Evolutionary conservation across 2,329 filamentous ascomycete species (phyloP).

Genomic region (Trichoderma sp.): DNA sequence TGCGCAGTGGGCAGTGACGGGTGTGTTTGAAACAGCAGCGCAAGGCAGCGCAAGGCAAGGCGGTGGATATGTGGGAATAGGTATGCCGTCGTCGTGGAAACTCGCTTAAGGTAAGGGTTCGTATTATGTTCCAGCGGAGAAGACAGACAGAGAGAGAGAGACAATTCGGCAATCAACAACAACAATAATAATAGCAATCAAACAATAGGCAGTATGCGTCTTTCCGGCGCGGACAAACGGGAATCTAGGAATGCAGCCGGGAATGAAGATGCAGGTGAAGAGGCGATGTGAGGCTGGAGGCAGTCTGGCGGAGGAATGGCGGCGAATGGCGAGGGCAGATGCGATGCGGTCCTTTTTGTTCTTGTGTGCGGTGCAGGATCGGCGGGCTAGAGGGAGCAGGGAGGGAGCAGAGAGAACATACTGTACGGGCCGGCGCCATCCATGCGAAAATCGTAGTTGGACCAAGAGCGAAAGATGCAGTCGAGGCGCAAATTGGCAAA

Average conservation of each 20-base stretch:
- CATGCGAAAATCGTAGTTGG: not conserved
- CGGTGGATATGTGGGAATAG: conserved; percentile 10
- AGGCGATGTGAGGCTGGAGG: not conserved
- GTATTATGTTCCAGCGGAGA: conserved; percentile 14
- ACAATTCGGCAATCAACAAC: not conserved
- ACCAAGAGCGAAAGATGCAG: not conserved
- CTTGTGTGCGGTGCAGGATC: not conserved
- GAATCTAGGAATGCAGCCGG: conserved; percentile 11
- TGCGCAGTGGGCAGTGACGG: conserved; percentile 8
- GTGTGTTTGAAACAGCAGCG: not conserved
- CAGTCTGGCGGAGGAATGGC: conserved; percentile 14
- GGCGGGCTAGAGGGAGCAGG: not conserved
- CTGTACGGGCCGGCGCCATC: not conserved
- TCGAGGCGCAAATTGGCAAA: not conserved
- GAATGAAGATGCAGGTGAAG: conserved; percentile 15
- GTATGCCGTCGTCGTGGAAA: conserved; percentile 20
- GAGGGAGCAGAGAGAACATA: not conserved
- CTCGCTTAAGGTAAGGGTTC: conserved; percentile 20
- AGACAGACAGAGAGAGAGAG: not conserved
- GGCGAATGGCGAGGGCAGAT: conserved; percentile 2
- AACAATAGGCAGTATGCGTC: not conserved
- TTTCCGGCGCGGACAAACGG: not conserved
- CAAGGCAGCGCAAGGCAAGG: conserved; percentile 3
- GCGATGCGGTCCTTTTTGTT: not conserved
- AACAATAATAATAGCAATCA: conserved; percentile 14